Evolutionary conservation across 257 asterid species (phyloP).

Genomic region (Apocynum venetum): DNA sequence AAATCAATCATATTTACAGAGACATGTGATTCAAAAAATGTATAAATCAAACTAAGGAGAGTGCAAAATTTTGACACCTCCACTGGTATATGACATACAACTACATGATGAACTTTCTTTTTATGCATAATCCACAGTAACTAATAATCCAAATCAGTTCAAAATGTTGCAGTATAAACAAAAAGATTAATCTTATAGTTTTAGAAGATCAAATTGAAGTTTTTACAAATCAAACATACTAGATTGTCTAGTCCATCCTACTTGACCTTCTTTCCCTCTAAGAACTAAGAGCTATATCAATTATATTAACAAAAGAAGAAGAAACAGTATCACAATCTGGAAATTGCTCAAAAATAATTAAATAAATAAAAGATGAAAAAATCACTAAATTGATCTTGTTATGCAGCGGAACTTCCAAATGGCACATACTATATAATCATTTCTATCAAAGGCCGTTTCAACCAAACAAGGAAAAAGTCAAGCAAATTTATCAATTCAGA

Average conservation of each 20-base stretch:
- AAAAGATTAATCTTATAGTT: neutral
- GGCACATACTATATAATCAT: neutral
- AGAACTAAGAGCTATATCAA: neutral
- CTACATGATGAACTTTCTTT: neutral
- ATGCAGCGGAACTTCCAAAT: neutral
- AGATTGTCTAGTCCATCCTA: neutral
- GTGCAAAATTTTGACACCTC: neutral
- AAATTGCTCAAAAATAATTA: neutral
- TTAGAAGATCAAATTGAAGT: neutral
- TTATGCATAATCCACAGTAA: neutral
- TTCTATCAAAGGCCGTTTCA: neutral
- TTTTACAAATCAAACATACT: neutral
- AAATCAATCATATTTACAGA: neutral
- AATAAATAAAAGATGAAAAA: neutral
- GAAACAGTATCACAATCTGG: neutral
- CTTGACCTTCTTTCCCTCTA: neutral
- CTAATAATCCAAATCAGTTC: neutral
- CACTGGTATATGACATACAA: neutral
- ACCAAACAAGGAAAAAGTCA: neutral
- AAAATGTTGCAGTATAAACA: neutral
- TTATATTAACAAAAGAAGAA: neutral
- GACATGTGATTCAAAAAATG: neutral
- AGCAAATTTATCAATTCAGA: neutral
- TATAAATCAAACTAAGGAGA: neutral
- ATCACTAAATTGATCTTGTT: neutral